These are phyloP conservation scores for Escallonia rubra DNA, from an alignment of 129 eudicot genomes.

Conservation along the genomic window DNA sequence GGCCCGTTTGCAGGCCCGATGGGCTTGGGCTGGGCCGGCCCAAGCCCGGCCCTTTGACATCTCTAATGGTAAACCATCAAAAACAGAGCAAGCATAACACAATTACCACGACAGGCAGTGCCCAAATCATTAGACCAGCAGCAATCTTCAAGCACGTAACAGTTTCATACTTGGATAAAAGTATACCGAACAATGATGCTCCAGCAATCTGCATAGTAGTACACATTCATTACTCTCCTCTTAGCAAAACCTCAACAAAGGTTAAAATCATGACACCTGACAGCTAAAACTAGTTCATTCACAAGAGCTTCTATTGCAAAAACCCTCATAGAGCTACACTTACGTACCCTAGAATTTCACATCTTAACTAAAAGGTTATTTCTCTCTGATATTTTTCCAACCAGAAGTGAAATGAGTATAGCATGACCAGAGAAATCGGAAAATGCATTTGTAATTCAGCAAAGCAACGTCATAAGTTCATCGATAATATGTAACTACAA, in stretches of 20 bases:
- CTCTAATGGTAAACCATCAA: not conserved
- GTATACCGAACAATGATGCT: slow-evolving; percentile 87
- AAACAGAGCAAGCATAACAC: slow-evolving; percentile 8
- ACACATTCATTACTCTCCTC: slow-evolving; percentile 8
- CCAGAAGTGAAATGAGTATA: not conserved
- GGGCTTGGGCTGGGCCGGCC: too few relatives aligned
- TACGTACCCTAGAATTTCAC: not conserved
- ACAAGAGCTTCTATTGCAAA: not conserved
- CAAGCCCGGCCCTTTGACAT: too few relatives aligned
- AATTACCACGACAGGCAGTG: slow-evolving; percentile 83
- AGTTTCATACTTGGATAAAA: slow-evolving; percentile 71
- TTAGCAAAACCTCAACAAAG: not conserved
- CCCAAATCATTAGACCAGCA: slow-evolving; percentile 75
- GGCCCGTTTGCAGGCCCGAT: too few relatives aligned
- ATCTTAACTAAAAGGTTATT: not conserved
- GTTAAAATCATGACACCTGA: slow-evolving; percentile 3
- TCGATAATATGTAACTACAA: not conserved
- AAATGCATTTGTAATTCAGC: not conserved
- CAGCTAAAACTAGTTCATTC: not conserved
- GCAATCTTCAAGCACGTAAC: slow-evolving; percentile 86
- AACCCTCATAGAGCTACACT: not conserved
- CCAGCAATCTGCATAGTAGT: slow-evolving; percentile 74
- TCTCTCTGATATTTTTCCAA: not conserved
- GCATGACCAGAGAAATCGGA: not conserved
- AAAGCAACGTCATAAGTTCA: not conserved